Evolutionary conservation across 768 basidiomycete species (phyloP).

Genomic region (Heimioporus sp.): DNA sequence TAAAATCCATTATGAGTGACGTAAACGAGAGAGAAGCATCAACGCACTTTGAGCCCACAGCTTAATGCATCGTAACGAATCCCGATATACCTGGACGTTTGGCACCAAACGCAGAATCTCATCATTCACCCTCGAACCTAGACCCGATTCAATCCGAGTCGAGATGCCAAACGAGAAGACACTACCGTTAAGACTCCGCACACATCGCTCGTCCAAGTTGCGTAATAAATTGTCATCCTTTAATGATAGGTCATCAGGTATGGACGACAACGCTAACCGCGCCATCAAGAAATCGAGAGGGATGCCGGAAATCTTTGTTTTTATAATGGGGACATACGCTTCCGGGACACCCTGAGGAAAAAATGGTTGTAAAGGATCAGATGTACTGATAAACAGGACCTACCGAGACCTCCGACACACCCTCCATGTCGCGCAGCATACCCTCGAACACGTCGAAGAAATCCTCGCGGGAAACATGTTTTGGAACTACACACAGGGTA

Average conservation of each 20-base stretch:
- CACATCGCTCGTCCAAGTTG: slow-evolving; percentile 91
- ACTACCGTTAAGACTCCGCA: slow-evolving; percentile 88
- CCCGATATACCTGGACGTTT: slow-evolving; percentile 90
- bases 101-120: slow-evolving; percentile 94
- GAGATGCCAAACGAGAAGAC: slow-evolving; percentile 6
- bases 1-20: slow-evolving; percentile 31
- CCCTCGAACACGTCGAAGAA: slow-evolving; percentile 91
- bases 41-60: slow-evolving; percentile 92
- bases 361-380: slow-evolving; percentile 2
- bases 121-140: slow-evolving; percentile 94
- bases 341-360: slow-evolving; percentile 83
- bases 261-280: slow-evolving; percentile 76
- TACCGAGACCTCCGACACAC: slow-evolving; percentile 87
- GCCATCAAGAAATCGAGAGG: slow-evolving; percentile 96
- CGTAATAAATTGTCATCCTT: slow-evolving; percentile 89
- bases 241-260: slow-evolving; percentile 89
- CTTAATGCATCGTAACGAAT: slow-evolving; percentile 93
- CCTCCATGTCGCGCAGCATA: slow-evolving; percentile 82
- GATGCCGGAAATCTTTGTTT: slow-evolving; percentile 86
- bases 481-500: slow-evolving; percentile 96
- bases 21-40: background rate
- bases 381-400: slow-evolving; percentile 30
- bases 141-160: slow-evolving; percentile 8
- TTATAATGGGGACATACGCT: slow-evolving; percentile 95
- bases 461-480: slow-evolving; percentile 93